Conservation (phyloP, 2,329 filamentous ascomycete genomes). For the Cladosporium austrohemisphaericum region DNA sequence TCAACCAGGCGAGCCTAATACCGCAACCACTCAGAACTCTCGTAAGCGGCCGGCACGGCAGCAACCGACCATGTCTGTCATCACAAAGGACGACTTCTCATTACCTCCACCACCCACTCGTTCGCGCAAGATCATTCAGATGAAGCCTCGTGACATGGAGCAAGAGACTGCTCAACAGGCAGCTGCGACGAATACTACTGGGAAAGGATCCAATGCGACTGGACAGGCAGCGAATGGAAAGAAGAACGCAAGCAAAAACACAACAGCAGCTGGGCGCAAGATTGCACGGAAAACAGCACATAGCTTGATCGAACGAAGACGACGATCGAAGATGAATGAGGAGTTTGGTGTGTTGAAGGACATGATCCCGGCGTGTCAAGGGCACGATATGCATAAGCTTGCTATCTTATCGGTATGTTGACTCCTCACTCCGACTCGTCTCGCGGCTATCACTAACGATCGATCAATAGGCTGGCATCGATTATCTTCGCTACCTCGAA, state of each 20-base stretch:
- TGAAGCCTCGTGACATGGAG: conserved; percentile 65
- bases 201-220: conserved; percentile 18
- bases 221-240: conserved; percentile 47
- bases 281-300: conserved; percentile 95
- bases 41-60: conserved; percentile 20
- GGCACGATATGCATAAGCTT: conserved; percentile 94
- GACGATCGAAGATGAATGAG: conserved; percentile 97
- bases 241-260: conserved; percentile 67
- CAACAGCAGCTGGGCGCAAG: conserved; percentile 85
- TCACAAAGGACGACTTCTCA: conserved; percentile 63
- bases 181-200: conserved; percentile 16
- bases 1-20: conserved; percentile 42
- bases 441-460: conserved; percentile 7
- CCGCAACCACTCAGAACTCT: conserved; percentile 28
- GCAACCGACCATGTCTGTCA: conserved; percentile 17
- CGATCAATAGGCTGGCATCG: conserved; percentile 73
- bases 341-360: conserved; percentile 90
- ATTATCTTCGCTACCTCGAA: conserved; percentile 92
- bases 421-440: neutral
- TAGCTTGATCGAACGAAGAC: conserved; percentile 83
- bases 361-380: conserved; percentile 93
- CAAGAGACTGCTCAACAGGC: conserved; percentile 20
- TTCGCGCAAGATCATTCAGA: conserved; percentile 94
- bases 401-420: conserved; percentile 80
- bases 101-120: conserved; percentile 89